These are phyloP conservation scores for Cercophora scortea DNA, from an alignment of 495 filamentous ascomycete species.

Conservation along the genomic window DNA sequence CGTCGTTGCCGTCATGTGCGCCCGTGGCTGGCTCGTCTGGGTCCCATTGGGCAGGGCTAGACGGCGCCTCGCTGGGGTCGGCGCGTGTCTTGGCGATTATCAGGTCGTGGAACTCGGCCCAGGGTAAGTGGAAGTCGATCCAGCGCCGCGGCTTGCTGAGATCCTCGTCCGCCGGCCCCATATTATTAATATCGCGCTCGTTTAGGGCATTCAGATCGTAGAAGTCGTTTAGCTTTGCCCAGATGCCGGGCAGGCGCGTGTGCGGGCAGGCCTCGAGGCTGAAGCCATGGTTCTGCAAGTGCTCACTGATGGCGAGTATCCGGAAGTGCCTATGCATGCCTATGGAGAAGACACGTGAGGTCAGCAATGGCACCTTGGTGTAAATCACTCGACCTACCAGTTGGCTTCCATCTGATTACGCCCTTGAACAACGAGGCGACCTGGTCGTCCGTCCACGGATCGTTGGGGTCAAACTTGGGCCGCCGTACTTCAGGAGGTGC, in stretches of 20 bases:
- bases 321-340: constrained; percentile 98
- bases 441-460: constrained; percentile 93
- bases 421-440: constrained; percentile 86
- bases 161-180: constrained; percentile 52
- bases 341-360: constrained; percentile 20
- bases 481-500: constrained; percentile 24
- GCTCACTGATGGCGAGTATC: constrained; percentile 81
- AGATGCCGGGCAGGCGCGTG: constrained; percentile 83
- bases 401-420: constrained; percentile 85
- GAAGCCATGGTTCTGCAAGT: constrained; percentile 81
- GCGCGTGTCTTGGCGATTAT: constrained; percentile 64
- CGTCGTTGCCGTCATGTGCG: background rate
- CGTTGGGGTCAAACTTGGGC: constrained; percentile 38
- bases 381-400: constrained; percentile 48
- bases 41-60: constrained; percentile 48
- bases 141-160: constrained; percentile 46
- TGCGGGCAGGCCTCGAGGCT: constrained; percentile 60
- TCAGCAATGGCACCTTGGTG: too few species aligned
- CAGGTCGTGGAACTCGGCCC: constrained; percentile 65
- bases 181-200: constrained; percentile 60
- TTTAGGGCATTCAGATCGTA: constrained; percentile 88
- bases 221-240: constrained; percentile 73
- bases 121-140: constrained; percentile 67
- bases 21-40: constrained; percentile 17
- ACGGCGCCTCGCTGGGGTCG: constrained; percentile 44